Percentiles rank a stretch among this genome's conserved stretches.
Evolutionary conservation across 169 alveolate species (phyloP).

Genomic region (Plasmodium gonderi): DNA sequence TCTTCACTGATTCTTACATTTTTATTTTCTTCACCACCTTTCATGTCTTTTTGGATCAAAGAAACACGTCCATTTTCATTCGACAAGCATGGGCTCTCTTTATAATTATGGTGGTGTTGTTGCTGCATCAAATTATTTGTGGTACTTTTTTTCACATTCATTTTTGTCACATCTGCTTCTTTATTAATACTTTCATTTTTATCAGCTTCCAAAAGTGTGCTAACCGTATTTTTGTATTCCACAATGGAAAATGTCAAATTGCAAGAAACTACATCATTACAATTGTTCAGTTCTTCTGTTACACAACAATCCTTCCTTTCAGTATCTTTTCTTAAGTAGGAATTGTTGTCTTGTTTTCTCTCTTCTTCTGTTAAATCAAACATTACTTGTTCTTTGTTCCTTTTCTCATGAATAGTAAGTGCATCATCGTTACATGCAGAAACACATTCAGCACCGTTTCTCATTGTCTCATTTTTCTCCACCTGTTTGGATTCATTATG

Average conservation of each 20-base stretch:
- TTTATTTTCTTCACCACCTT: too few relatives aligned
- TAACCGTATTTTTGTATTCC: too few relatives aligned
- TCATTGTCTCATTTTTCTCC: not conserved
- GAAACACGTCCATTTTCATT: too few relatives aligned
- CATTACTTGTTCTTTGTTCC: not conserved
- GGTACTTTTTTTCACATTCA: not conserved
- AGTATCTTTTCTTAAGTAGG: not conserved
- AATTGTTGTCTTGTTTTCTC: not conserved
- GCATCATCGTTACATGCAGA: not conserved
- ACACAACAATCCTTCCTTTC: not conserved
- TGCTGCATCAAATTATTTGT: not conserved
- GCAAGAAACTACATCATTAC: too few relatives aligned
- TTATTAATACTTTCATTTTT: not conserved
- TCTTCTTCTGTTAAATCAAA: constrained; percentile 28
- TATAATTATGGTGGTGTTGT: too few relatives aligned
- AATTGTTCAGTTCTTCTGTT: not conserved
- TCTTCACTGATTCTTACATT: not conserved
- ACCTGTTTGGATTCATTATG: not conserved
- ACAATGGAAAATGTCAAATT: too few relatives aligned
- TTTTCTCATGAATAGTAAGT: not conserved
- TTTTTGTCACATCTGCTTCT: not conserved
- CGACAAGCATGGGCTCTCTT: too few relatives aligned
- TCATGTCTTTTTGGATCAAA: too few relatives aligned
- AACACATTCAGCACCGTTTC: not conserved
- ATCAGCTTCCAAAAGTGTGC: too few relatives aligned